Conservation (phyloP, 331 rosid species). For the Rhamnella rubrinervis region DNA sequence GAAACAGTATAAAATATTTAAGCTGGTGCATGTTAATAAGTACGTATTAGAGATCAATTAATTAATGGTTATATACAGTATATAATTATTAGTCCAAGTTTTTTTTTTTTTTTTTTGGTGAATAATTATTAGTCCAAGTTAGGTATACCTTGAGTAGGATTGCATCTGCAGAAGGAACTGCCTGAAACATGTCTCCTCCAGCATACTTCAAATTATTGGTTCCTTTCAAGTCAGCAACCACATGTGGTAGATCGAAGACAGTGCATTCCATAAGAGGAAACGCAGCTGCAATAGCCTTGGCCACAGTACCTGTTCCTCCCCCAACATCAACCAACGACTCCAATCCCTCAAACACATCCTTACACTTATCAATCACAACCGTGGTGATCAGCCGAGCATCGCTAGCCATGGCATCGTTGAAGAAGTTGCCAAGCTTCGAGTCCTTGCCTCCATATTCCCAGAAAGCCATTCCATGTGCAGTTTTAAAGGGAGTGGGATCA, state of each 20-base stretch:
- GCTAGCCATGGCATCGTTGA: slow-evolving; percentile 29
- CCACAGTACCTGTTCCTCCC: slow-evolving; percentile 38
- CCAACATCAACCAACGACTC: slow-evolving; percentile 45
- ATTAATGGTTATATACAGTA: too few species aligned
- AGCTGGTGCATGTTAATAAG: too few species aligned
- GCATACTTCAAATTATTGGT: slow-evolving; percentile 25
- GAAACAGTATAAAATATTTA: too few species aligned
- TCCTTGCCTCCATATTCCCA: slow-evolving; percentile 9
- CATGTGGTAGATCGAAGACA: slow-evolving; percentile 25
- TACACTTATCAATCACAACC: slow-evolving; percentile 25
- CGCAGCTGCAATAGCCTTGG: slow-evolving; percentile 31
- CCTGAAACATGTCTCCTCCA: slow-evolving; percentile 51
- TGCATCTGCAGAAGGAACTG: slow-evolving; percentile 39
- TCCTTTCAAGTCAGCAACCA: slow-evolving; percentile 24
- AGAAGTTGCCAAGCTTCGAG: background rate
- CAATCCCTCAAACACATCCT: slow-evolving; percentile 28
- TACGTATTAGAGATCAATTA: too few species aligned
- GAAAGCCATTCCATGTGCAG: slow-evolving; percentile 7
- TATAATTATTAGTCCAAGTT: too few species aligned
- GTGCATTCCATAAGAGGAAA: slow-evolving; percentile 37
- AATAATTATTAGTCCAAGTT: too few species aligned
- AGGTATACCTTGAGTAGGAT: slow-evolving; percentile 1
- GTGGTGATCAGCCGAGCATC: slow-evolving; percentile 16
- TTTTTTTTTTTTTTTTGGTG: too few species aligned
- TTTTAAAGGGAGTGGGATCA: slow-evolving; percentile 3